A percentile compares a stretch with the other conserved stretches of the same genome.
These are phyloP conservation scores for Claviceps capensis DNA, from an alignment of 2,329 filamentous ascomycete species.

Conservation along the genomic window DNA sequence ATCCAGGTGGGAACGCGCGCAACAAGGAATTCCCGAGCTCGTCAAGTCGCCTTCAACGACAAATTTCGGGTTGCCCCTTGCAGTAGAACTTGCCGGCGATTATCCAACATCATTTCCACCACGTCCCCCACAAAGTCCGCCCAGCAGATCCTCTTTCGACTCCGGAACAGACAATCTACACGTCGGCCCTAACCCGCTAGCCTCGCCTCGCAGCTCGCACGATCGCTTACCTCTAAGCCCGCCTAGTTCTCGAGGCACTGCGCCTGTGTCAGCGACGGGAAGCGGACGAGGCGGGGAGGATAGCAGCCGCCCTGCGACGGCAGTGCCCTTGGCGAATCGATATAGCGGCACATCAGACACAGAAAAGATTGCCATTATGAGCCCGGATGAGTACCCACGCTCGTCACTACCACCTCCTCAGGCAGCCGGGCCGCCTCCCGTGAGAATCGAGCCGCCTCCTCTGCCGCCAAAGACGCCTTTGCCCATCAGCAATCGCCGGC, in stretches of 20 bases:
- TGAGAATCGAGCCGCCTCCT: conserved; percentile 49
- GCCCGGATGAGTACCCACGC: conserved; percentile 42
- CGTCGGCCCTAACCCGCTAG: conserved; percentile 20
- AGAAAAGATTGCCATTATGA: conserved; percentile 55
- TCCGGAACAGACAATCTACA: conserved; percentile 38
- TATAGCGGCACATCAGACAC: conserved; percentile 43
- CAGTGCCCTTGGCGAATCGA: conserved; percentile 44
- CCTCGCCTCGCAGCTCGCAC: conserved; percentile 37
- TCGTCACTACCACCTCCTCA: conserved; percentile 20
- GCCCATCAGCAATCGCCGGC: conserved; percentile 22
- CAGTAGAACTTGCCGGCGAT: conserved; percentile 45
- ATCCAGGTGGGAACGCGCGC: conserved; percentile 43
- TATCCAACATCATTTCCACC: conserved; percentile 26
- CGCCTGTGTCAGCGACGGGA: not conserved
- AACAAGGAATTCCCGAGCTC: conserved; percentile 28
- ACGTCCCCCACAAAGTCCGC: conserved; percentile 22
- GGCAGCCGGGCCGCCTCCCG: conserved; percentile 13
- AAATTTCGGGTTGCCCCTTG: conserved; percentile 31
- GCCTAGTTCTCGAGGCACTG: conserved; percentile 15
- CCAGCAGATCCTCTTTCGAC: conserved; percentile 41
- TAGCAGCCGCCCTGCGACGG: conserved; percentile 39
- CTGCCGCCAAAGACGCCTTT: conserved; percentile 67
- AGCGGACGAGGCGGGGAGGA: conserved; percentile 12
- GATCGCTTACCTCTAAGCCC: conserved; percentile 27
- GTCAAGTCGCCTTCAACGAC: conserved; percentile 26